Conservation (phyloP, 2,329 filamentous ascomycete species). For the Lasiodiplodia theobromae region DNA sequence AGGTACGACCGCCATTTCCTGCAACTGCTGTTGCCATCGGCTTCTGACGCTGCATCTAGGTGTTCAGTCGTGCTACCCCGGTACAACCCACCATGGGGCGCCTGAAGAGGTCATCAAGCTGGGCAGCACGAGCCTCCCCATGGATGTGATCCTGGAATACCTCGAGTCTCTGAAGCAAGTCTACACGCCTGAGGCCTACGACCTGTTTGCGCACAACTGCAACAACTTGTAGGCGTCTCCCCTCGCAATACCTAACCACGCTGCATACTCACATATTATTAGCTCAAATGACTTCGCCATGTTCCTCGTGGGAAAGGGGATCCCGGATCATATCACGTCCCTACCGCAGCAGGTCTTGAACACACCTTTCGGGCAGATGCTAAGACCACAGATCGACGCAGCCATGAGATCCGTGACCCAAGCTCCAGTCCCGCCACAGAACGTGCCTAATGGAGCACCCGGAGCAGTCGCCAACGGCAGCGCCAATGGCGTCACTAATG, state of each 20-base stretch:
- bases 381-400: conserved; percentile 76
- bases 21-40: background rate
- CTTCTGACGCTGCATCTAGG: conserved; percentile 2
- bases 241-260: background rate
- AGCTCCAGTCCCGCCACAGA: conserved; percentile 56
- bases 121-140: conserved; percentile 78
- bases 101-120: conserved; percentile 79
- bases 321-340: conserved; percentile 84
- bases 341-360: conserved; percentile 85
- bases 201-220: conserved; percentile 90
- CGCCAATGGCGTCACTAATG: conserved; percentile 30
- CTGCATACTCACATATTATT: background rate
- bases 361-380: conserved; percentile 87
- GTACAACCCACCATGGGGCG: conserved; percentile 83
- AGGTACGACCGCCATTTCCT: conserved; percentile 50
- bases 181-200: conserved; percentile 88
- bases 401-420: conserved; percentile 70
- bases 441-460: conserved; percentile 32
- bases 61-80: conserved; percentile 81
- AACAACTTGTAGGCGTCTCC: conserved; percentile 75
- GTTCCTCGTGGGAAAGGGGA: conserved; percentile 86
- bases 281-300: conserved; percentile 84
- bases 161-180: conserved; percentile 81
- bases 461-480: conserved; percentile 33
- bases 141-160: conserved; percentile 86